Evolutionary conservation across 306 rosid species (phyloP).

Genomic region (Hippophae gyantsensis): DNA sequence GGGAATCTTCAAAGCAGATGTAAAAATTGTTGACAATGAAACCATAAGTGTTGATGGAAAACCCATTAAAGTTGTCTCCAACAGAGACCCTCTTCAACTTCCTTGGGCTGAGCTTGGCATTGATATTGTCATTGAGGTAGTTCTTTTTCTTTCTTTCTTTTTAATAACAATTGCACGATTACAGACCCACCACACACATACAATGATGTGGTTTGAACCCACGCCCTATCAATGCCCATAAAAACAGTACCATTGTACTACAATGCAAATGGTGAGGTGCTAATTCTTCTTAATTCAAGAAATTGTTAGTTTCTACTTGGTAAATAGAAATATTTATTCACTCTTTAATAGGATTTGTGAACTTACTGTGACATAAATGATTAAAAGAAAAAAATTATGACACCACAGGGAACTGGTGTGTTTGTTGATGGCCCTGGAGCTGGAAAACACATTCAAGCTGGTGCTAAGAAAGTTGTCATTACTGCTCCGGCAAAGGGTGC

Average conservation of each 20-base stretch:
- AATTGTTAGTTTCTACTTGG: no score
- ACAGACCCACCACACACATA: background rate
- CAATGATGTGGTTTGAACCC: no score
- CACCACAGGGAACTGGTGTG: constrained; percentile 90
- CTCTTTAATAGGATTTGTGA: no score
- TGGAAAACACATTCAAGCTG: constrained; percentile 96
- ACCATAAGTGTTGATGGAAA: constrained; percentile 92
- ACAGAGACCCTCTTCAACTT: constrained; percentile 88
- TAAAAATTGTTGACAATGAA: constrained; percentile 52
- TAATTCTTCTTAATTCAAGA: no score
- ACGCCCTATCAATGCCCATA: no score
- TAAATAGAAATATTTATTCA: no score
- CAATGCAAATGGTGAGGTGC: no score
- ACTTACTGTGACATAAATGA: background rate
- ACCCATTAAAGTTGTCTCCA: constrained; percentile 79
- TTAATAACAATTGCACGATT: no score
- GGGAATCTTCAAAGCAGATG: constrained; percentile 88
- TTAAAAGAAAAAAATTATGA: constrained; percentile 7
- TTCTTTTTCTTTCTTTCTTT: no score
- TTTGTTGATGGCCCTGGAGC: constrained; percentile 99
- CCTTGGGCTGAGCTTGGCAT: constrained; percentile 98
- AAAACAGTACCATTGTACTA: no score
- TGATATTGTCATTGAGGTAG: constrained; percentile 94
- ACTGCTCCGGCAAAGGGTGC: constrained; percentile 99
- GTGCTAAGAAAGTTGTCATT: constrained; percentile 95